A percentile compares a stretch with the other conserved stretches of the same genome.
These are phyloP conservation scores for Saprolegnia parasitica DNA, from an alignment of 352 stramenopile genomes.

Conservation along the genomic window DNA sequence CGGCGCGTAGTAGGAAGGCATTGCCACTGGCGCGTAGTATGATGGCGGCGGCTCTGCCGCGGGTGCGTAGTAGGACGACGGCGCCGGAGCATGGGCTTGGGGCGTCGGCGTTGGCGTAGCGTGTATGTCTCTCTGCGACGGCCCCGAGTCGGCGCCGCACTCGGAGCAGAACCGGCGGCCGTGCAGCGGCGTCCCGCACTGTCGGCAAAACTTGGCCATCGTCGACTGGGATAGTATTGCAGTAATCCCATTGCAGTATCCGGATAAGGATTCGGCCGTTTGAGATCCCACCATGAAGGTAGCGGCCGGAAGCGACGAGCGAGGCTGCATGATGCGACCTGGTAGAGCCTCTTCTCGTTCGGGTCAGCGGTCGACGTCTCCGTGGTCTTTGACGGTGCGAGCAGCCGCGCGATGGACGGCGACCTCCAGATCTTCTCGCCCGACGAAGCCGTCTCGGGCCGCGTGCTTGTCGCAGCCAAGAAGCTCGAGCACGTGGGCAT, in stretches of 20 bases:
- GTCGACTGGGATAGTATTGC: neutral
- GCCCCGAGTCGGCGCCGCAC: neutral
- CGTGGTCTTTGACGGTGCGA: slow-evolving; percentile 38
- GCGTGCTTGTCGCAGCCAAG: slow-evolving; percentile 78
- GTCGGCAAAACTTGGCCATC: slow-evolving; percentile 24
- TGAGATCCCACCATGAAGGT: neutral
- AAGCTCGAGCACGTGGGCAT: slow-evolving; percentile 95
- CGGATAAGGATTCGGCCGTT: neutral
- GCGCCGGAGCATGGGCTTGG: too few species aligned
- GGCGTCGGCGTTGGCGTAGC: too few species aligned
- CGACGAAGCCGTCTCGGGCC: slow-evolving; percentile 58
- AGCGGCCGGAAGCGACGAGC: neutral
- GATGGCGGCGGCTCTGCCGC: too few species aligned
- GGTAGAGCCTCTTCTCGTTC: slow-evolving; percentile 56
- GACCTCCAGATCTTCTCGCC: slow-evolving; percentile 51
- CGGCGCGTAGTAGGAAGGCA: too few species aligned
- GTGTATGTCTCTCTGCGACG: neutral
- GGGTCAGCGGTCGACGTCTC: slow-evolving; percentile 40
- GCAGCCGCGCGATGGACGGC: slow-evolving; percentile 34
- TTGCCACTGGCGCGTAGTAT: too few species aligned
- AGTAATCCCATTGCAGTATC: neutral
- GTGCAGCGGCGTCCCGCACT: slow-evolving; percentile 22
- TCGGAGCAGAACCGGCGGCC: slow-evolving; percentile 21
- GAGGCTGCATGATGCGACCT: neutral
- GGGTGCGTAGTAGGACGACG: too few species aligned